Conservation (phyloP, 1,139 yeast genomes). For the Debaryomyces nepalensis region DNA sequence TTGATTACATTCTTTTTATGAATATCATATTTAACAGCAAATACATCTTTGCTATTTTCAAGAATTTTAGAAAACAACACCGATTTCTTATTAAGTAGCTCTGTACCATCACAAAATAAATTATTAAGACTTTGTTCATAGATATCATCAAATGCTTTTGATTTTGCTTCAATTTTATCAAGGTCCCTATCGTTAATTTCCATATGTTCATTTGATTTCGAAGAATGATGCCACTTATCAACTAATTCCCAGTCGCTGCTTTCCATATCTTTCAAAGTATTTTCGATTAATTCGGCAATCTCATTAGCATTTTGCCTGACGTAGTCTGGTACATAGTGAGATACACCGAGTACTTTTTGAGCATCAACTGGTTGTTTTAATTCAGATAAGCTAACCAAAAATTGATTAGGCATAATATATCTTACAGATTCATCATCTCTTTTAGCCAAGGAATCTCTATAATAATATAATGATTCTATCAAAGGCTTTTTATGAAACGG, state of each 20-base stretch:
- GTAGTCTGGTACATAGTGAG: constrained; percentile 55
- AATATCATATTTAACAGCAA: constrained; percentile 28
- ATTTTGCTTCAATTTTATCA: constrained; percentile 4
- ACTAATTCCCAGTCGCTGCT: constrained; percentile 36
- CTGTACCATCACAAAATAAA: constrained; percentile 5
- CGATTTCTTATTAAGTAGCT: constrained; percentile 22
- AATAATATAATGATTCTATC: constrained; percentile 65
- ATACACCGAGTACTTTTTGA: constrained; percentile 58
- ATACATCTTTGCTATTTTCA: constrained; percentile 10
- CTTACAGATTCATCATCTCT: constrained; percentile 82
- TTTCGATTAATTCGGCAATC: constrained; percentile 58
- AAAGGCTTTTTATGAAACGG: constrained; percentile 59
- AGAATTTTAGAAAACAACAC: constrained; percentile 19
- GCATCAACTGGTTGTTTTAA: constrained; percentile 59
- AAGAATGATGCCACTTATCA: constrained; percentile 28
- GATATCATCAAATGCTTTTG: constrained; percentile 26
- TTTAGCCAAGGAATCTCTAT: constrained; percentile 85
- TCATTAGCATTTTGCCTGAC: constrained; percentile 62
- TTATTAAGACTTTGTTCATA: constrained; percentile 17
- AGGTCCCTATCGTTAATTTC: constrained; percentile 12
- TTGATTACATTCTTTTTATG: constrained; percentile 21
- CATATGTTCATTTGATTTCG: constrained; percentile 13
- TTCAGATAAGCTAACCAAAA: constrained; percentile 65
- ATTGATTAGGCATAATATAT: constrained; percentile 82
- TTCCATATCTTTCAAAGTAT: constrained; percentile 35